phyloP scores from a whole-genome alignment of 306 rosid species.

The Acacia confusa region DNA sequence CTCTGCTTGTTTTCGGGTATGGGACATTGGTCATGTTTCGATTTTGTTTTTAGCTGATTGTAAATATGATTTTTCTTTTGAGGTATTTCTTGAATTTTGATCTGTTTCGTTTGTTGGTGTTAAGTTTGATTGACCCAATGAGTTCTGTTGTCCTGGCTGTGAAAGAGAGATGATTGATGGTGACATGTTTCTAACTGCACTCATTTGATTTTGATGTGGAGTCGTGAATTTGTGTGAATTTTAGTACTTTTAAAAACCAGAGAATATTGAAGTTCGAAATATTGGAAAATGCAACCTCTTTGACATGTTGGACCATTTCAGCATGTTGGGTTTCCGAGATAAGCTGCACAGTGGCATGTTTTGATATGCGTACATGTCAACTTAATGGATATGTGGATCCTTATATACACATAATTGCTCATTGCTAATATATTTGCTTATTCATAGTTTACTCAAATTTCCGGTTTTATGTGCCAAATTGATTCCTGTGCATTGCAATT shows the following conservation, averaged over 20 bases:
- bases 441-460: background rate
- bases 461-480: conserved; percentile 2
- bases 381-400: conserved; percentile 6
- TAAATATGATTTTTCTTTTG: background rate
- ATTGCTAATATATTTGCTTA: background rate
- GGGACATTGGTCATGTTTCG: conserved; percentile 2
- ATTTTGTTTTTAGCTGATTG: conserved; percentile 1
- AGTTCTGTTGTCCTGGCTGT: conserved; percentile 31
- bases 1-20: conserved; percentile 10
- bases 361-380: conserved; percentile 25
- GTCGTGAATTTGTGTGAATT: conserved; percentile 30
- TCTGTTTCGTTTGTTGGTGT: conserved; percentile 42
- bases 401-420: background rate
- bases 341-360: conserved; percentile 23
- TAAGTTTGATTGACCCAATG: conserved; percentile 26
- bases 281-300: conserved; percentile 36
- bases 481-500: conserved; percentile 20
- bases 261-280: conserved; percentile 40
- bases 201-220: conserved; percentile 26
- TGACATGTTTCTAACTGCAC: conserved; percentile 4
- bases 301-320: conserved; percentile 16
- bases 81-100: conserved; percentile 38
- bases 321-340: conserved; percentile 43
- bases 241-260: conserved; percentile 21
- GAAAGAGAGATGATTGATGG: conserved; percentile 3